These are phyloP conservation scores for Plasmodium relictum DNA, from an alignment of 169 alveolate species.

Conservation along the genomic window DNA sequence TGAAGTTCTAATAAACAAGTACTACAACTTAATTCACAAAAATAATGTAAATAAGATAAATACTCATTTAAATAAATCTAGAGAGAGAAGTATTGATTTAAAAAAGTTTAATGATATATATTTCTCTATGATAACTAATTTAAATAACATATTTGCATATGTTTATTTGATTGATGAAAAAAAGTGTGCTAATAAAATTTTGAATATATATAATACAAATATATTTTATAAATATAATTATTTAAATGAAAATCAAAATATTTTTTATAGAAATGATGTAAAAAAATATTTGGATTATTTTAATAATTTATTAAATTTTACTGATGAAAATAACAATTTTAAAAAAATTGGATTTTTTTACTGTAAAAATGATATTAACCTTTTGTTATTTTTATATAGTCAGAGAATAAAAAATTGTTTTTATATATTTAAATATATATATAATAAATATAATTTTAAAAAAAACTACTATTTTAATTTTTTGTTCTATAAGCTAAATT, in stretches of 20 bases:
- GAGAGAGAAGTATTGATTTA: constrained; percentile 28
- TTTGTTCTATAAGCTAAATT: constrained; percentile 27
- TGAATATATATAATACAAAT: constrained; percentile 3
- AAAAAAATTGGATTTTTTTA: background rate
- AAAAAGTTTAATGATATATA: constrained; percentile 30
- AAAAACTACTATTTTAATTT: constrained; percentile 17
- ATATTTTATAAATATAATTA: constrained; percentile 52
- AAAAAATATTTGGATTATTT: constrained; percentile 21
- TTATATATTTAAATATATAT: constrained; percentile 35
- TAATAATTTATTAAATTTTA: background rate
- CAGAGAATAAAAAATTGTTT: constrained; percentile 58
- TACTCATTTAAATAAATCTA: constrained; percentile 11
- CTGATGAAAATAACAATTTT: background rate
- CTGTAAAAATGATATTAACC: constrained; percentile 45
- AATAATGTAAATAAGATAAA: constrained; percentile 36
- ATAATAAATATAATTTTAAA: constrained; percentile 45
- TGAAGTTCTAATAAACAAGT: constrained; percentile 28
- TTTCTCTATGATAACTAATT: constrained; percentile 25
- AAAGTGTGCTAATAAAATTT: constrained; percentile 19
- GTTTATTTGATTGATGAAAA: constrained; percentile 7
- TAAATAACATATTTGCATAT: constrained; percentile 45
- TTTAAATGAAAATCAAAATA: constrained; percentile 54
- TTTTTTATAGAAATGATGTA: constrained; percentile 27
- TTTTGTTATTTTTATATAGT: constrained; percentile 27
- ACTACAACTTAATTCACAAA: constrained; percentile 21